phyloP scores from a whole-genome alignment of 2,329 filamentous ascomycete species.

The Parafenestella ontariensis region DNA sequence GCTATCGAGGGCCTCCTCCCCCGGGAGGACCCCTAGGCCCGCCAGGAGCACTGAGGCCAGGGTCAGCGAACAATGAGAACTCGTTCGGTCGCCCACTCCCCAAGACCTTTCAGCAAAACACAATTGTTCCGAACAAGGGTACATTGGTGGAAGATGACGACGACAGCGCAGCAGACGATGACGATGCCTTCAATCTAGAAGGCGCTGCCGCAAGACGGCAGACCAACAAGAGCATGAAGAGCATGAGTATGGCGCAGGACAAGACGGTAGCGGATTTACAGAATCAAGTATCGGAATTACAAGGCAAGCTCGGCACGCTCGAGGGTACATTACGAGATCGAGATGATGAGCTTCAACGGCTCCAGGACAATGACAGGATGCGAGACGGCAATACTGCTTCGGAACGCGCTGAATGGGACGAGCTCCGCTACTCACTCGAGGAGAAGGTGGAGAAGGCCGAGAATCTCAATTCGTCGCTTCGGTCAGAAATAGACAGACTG shows the following conservation, averaged over 20 bases:
- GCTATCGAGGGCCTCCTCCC: slow-evolving; percentile 49
- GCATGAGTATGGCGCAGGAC: slow-evolving; percentile 43
- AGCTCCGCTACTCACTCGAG: slow-evolving; percentile 72
- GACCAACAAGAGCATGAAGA: slow-evolving; percentile 53
- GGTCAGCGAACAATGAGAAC: slow-evolving; percentile 48
- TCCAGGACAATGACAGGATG: slow-evolving; percentile 66
- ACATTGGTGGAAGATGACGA: slow-evolving; percentile 92
- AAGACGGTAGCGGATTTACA: slow-evolving; percentile 76
- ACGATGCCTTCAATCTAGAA: slow-evolving; percentile 69
- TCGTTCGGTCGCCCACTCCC: slow-evolving; percentile 79
- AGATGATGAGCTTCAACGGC: slow-evolving; percentile 70
- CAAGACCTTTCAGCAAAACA: slow-evolving; percentile 93
- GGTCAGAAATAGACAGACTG: slow-evolving; percentile 78
- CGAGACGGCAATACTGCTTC: slow-evolving; percentile 59
- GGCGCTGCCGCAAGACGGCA: slow-evolving; percentile 50
- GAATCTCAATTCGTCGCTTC: slow-evolving; percentile 78
- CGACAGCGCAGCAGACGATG: slow-evolving; percentile 61
- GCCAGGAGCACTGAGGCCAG: slow-evolving; percentile 39
- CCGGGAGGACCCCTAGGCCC: slow-evolving; percentile 54
- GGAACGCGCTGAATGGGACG: slow-evolving; percentile 75
- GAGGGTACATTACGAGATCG: slow-evolving; percentile 73
- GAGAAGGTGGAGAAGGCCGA: slow-evolving; percentile 76
- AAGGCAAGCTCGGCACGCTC: slow-evolving; percentile 74
- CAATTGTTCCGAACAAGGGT: slow-evolving; percentile 96
- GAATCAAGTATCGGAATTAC: slow-evolving; percentile 74